These are phyloP conservation scores for Colletotrichum sp. DNA, from an alignment of 2,329 filamentous ascomycete species.

Conservation along the genomic window DNA sequence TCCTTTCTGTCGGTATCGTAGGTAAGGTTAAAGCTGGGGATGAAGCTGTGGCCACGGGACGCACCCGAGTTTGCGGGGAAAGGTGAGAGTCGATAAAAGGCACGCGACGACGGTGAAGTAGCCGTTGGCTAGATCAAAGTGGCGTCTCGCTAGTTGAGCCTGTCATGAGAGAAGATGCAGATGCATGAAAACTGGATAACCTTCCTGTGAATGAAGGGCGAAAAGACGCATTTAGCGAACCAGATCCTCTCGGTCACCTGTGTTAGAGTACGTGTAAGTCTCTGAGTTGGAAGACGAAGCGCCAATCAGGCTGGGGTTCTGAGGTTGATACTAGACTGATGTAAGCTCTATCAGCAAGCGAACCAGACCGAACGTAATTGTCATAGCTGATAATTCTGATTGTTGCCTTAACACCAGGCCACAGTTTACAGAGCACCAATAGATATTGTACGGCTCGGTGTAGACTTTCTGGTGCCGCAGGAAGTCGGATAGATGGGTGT, in stretches of 20 bases:
- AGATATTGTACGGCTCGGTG: background rate
- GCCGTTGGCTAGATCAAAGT: background rate
- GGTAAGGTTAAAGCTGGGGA: constrained; percentile 1
- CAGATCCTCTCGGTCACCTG: background rate
- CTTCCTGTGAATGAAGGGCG: background rate
- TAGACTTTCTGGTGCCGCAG: background rate
- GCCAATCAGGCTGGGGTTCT: background rate
- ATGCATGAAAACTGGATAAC: background rate
- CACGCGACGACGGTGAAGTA: constrained; percentile 11
- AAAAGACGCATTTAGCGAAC: background rate
- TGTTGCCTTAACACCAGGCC: background rate
- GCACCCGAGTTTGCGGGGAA: constrained; percentile 18
- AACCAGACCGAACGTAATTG: background rate
- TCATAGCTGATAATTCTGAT: background rate
- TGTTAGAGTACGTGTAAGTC: background rate
- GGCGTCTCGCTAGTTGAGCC: background rate
- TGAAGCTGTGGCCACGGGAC: constrained; percentile 8
- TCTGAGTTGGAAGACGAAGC: background rate
- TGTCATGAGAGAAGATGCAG: background rate
- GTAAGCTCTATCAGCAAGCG: background rate
- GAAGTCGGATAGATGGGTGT: background rate
- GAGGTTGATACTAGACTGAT: background rate
- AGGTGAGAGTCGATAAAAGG: background rate
- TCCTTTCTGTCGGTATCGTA: constrained; percentile 10
- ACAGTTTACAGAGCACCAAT: background rate